These are phyloP conservation scores for Eucalyptus sp. DNA, from an alignment of 345 rosid genomes.

Conservation along the genomic window DNA sequence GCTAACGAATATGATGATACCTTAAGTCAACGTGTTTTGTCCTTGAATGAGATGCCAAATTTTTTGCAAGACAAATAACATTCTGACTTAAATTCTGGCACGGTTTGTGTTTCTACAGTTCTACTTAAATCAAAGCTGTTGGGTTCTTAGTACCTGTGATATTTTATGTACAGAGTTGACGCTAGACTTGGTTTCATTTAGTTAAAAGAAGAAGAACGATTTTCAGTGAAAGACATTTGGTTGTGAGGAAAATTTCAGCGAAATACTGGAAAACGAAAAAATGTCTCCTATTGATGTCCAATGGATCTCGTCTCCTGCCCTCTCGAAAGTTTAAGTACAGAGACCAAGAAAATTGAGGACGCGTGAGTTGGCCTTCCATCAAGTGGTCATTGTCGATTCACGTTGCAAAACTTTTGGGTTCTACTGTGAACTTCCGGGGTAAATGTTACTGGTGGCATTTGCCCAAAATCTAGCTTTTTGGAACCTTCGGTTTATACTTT, in stretches of 20 bases:
- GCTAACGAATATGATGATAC: no score
- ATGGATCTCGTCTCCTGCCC: background rate
- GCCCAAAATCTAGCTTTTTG: background rate
- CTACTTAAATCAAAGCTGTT: background rate
- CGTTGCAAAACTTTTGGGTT: background rate
- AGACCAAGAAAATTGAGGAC: background rate
- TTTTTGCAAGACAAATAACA: no score
- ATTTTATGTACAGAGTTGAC: accelerated
- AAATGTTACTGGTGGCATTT: background rate
- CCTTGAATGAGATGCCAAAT: no score
- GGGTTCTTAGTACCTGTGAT: background rate
- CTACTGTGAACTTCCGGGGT: background rate
- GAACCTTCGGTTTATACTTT: background rate
- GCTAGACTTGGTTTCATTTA: background rate
- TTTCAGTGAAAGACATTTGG: no score
- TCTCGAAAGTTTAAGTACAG: background rate
- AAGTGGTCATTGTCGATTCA: background rate
- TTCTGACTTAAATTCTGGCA: background rate
- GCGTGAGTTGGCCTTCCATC: background rate
- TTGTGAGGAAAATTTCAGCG: accelerated
- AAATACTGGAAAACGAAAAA: accelerated
- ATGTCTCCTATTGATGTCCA: background rate
- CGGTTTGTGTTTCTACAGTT: background rate
- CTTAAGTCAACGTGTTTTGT: accelerated
- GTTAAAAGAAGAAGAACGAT: no score